Evolutionary conservation across 371 early-diverging fungal species (phyloP), one percentile per base, ranked within the genome.

Genomic region (Choanephora cucurbitarum): DNA sequence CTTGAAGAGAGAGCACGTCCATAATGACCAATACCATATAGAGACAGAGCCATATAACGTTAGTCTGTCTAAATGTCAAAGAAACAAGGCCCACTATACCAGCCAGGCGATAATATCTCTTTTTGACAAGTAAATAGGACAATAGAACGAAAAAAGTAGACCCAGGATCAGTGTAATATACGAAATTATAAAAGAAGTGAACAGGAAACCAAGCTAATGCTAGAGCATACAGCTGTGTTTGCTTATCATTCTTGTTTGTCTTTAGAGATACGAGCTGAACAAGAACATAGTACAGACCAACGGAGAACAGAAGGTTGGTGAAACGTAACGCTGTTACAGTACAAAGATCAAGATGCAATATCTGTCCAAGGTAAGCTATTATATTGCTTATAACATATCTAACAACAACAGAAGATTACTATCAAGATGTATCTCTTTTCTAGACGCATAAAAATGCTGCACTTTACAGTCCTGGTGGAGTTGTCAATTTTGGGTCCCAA

Each of bases 381-480:
- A 45, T 10, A 39, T 74, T 73, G 48, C 83, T 83, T 28, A 72
- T 61, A 19, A 81, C 42, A 55, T 83, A 82, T 49, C 83, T 80
- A 52, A 28, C 32, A 19, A 4, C 11, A 61, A n/a, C 54, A 28
- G 28, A 73, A 70, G 60, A n/a, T n/a, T n/a, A n/a, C n/a, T n/a
- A n/a, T n/a, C n/a, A n/a, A n/a, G n/a, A n/a, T n/a, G n/a, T n/a
- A n/a, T n/a, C n/a, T n/a, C n/a, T n/a, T n/a, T n/a, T n/a, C n/a
- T n/a, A n/a, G n/a, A n/a, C n/a, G n/a, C n/a, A n/a, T n/a, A n/a
- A n/a, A n/a, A n/a, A n/a, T n/a, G n/a, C n/a, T n/a, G n/a, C n/a
- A n/a, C n/a, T n/a, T n/a, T 92, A 97, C 87, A 97, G 80, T 14
- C 97, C 97, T 18, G 98, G 97, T 32, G 97, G 98, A 21, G 98